phyloP scores from a whole-genome alignment of 2,329 filamentous ascomycete genomes.

The Alternaria sp. region DNA sequence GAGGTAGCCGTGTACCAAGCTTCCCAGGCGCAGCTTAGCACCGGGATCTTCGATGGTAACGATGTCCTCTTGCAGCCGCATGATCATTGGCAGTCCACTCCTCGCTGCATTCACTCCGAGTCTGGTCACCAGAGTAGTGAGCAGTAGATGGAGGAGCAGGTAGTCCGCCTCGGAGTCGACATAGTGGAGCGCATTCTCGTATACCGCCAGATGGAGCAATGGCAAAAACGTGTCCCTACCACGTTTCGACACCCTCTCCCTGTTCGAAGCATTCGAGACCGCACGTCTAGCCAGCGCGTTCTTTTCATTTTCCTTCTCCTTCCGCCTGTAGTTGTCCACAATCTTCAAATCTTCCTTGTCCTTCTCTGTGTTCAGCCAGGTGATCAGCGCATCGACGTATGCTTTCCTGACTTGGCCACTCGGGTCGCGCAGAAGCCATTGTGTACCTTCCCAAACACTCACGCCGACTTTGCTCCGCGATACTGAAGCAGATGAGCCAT shows the following conservation, averaged over 20 bases:
- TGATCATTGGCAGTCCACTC: slow-evolving; percentile 85
- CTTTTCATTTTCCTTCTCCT: slow-evolving; percentile 52
- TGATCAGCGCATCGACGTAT: slow-evolving; percentile 81
- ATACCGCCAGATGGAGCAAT: slow-evolving; percentile 84
- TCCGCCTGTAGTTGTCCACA: slow-evolving; percentile 59
- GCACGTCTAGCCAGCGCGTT: slow-evolving; percentile 63
- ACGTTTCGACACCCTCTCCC: slow-evolving; percentile 63
- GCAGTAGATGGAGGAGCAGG: slow-evolving; percentile 75
- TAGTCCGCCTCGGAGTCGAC: slow-evolving; percentile 72
- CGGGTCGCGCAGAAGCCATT: slow-evolving; percentile 85
- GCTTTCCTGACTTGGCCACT: slow-evolving; percentile 80
- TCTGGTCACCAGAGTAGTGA: slow-evolving; percentile 74
- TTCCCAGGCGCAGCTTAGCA: slow-evolving; percentile 79
- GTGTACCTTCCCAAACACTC: slow-evolving; percentile 93
- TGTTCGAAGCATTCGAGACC: slow-evolving; percentile 69
- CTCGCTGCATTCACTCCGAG: slow-evolving; percentile 83
- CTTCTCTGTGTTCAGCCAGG: slow-evolving; percentile 86
- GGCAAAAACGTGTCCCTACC: slow-evolving; percentile 76
- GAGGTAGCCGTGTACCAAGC: slow-evolving; percentile 87
- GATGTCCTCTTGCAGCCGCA: slow-evolving; percentile 86
- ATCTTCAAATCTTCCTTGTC: slow-evolving; percentile 69
- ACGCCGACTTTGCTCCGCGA: slow-evolving; percentile 77
- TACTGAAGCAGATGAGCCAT: slow-evolving; percentile 58
- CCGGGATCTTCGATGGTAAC: slow-evolving; percentile 68
- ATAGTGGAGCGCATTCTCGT: slow-evolving; percentile 79